Base-by-base conservation (phyloP, 2,329 filamentous ascomycete genomes). In the Lasiodiplodia theobromae region DNA sequence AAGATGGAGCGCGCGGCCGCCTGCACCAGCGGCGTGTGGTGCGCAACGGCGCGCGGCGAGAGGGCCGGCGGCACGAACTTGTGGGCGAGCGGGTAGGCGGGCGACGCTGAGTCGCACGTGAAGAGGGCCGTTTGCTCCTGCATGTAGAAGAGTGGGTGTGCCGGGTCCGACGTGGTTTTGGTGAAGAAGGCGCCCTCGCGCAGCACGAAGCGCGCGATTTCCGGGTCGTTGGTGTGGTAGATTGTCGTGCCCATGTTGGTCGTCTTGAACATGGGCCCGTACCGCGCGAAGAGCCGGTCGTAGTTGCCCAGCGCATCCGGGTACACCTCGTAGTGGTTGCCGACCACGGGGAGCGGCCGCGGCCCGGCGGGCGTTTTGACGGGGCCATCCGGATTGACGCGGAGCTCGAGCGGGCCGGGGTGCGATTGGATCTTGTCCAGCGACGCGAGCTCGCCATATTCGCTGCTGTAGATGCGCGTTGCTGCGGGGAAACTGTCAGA, bases 251-350 rank as follows among this genome's bases (percentile, higher is more conserved):
- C 49, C 49, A 53, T 53, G 49, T 31, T 53, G 49, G 11, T 25
- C n/a, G 49, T 53, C 23, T 53, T 53, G 49, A 53, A 23, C n/a
- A 53, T 23, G 49, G n/a, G 11, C 6, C 49, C 49, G 23, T 53
- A 53, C 49, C 23, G n/a, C 23, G 49, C 49, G 49, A 53, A 53
- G n/a, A 53, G 49, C 49, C 49, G 49, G n/a, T 53, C 49, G 49
- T 53, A 23, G 23, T 53, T 53, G n/a, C 49, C 49, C 11, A 53
- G 10, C 12, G n/a, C n/a, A 23, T 53, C 49, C 11, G 49, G 49
- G 23, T 53, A 53, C n/a, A 53, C n/a, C 25, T 53, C 49, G 21
- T 23, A 53, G 49, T 53, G 49, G 49, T 53, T 53, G n/a, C 49
- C 49, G 2, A 38, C 34, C 34, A 38, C 34, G 34, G 34, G 34